A percentile compares a stretch with the other conserved stretches of the same genome.
These are phyloP conservation scores for Capsella bursapastoris DNA, from an alignment of 345 rosid species.

Conservation along the genomic window DNA sequence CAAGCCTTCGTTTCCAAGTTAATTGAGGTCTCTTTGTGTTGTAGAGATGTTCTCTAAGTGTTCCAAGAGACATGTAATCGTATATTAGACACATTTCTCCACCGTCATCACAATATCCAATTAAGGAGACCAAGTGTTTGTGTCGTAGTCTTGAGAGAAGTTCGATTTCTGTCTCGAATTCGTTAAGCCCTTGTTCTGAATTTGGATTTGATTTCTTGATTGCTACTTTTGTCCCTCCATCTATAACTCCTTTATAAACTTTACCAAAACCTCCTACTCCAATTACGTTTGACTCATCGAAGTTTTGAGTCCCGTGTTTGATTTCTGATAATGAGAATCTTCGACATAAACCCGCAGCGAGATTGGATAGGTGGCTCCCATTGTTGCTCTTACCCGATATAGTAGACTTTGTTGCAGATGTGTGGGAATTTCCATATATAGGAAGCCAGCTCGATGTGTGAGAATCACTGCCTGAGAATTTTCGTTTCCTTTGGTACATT, in stretches of 20 bases:
- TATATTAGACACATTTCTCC: constrained; percentile 89
- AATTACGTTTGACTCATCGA: constrained; percentile 68
- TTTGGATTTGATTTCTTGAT: constrained; percentile 84
- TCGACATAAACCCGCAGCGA: constrained; percentile 72
- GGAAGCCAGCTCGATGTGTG: constrained; percentile 78
- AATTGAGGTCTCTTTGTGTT: constrained; percentile 57
- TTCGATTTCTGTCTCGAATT: constrained; percentile 82
- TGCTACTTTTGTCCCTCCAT: constrained; percentile 67
- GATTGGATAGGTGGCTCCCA: constrained; percentile 56
- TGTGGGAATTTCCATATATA: constrained; percentile 57
- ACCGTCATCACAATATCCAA: constrained; percentile 85
- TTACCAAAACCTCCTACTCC: constrained; percentile 96
- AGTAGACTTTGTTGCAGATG: constrained; percentile 61
- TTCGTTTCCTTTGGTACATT: constrained; percentile 49
- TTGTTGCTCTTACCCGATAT: constrained; percentile 50
- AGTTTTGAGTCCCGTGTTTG: constrained; percentile 63
- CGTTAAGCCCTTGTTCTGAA: constrained; percentile 85
- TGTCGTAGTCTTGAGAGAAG: constrained; percentile 90
- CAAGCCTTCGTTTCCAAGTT: constrained; percentile 73
- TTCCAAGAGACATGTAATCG: constrained; percentile 92
- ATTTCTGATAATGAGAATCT: constrained; percentile 73
- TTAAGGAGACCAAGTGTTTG: constrained; percentile 88
- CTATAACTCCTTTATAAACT: constrained; percentile 81
- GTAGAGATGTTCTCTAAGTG: constrained; percentile 77
- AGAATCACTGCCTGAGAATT: constrained; percentile 42